phyloP scores from a whole-genome alignment of 2,329 filamentous ascomycete genomes.

The Pyricularia sp. region DNA sequence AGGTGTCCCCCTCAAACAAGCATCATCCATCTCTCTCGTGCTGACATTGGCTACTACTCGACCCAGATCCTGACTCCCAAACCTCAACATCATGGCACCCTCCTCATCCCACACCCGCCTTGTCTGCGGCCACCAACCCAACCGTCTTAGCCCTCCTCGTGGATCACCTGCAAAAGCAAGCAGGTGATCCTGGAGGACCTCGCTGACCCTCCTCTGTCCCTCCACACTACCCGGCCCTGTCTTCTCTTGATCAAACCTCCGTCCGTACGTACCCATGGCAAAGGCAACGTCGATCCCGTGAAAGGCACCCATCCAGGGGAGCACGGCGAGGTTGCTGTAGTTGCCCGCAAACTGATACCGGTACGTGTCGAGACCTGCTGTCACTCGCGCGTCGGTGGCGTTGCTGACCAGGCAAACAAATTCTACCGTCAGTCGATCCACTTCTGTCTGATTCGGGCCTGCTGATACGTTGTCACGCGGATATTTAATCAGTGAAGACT shows the following conservation, averaged over 20 bases:
- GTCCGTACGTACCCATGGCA: conserved; percentile 5
- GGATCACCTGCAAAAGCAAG: conserved; percentile 13
- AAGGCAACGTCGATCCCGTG: conserved; percentile 6
- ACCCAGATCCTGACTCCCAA: conserved; percentile 3
- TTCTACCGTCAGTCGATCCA: conserved; percentile 12
- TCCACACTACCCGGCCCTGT: background rate
- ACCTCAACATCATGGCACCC: conserved; percentile 5
- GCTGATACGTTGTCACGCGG: conserved; percentile 15
- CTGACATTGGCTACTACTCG: conserved; percentile 2
- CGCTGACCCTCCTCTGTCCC: conserved; percentile 11
- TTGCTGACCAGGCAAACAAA: conserved; percentile 15
- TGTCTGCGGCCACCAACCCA: conserved; percentile 12
- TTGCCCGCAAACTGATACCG: conserved; percentile 28
- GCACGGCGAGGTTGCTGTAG: conserved; percentile 23
- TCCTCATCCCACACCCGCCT: background rate
- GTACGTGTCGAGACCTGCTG: conserved; percentile 17
- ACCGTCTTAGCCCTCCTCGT: conserved; percentile 9
- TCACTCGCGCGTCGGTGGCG: conserved; percentile 9
- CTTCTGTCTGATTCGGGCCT: conserved; percentile 14
- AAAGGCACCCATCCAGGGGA: conserved; percentile 9
- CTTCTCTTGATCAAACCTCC: background rate
- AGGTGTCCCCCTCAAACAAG: conserved; percentile 1
- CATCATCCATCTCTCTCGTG: conserved; percentile 6
- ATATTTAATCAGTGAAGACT: conserved; percentile 14
- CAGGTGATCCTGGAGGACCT: conserved; percentile 13